Evolutionary conservation across 495 filamentous ascomycete species (phyloP), one percentile per base, ranked within the genome.

Genomic region (Annulohypoxylon nitens): DNA sequence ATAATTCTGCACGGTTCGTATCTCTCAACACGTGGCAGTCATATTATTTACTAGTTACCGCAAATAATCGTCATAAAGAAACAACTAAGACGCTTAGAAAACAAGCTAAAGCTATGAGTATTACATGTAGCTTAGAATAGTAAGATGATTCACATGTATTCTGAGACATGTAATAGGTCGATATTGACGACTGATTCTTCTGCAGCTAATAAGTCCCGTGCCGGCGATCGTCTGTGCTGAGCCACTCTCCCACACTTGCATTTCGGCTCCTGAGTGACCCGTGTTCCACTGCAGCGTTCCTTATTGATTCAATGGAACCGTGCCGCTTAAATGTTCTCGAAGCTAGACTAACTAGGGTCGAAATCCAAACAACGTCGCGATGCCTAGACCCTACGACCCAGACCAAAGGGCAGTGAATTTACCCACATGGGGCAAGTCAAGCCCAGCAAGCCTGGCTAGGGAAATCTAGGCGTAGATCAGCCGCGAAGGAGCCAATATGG

Each of bases 171-270:
- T 50, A 23, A 25, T 54, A 55, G 25, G 30, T 30, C 16, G 26
- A 30, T 8, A 30, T 30, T 23, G 25, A 30, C 23, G 9, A 54
- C 20, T 30, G 4, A 53, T 26, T 53, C 18, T 25, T 25, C 48
- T 53, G 25, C 9, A 53, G 48, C 23, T 53, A 53, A 53, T 47
- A 33, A 16, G 51, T 16, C 25, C 26, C 14, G 51, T 26, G 51
- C 26, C 26, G 51, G 14, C 26, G 51, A 55, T 55, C 51, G 14
- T 33, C 51, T 30, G 14, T 33, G 51, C 51, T 34, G 26, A 53
- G 48, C 43, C 43, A 47, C 43, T 47, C 43, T 47, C 43, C 48
- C 48, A 53, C 48, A 53, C 48, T 53, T 6, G 16, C 20, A 30
- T 30, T 53, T 53, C 48, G 48, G 48, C 48, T 53, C 8, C 12